phyloP scores from a whole-genome alignment of 805 yeast genomes.

The Suhomyces emberorum region DNA sequence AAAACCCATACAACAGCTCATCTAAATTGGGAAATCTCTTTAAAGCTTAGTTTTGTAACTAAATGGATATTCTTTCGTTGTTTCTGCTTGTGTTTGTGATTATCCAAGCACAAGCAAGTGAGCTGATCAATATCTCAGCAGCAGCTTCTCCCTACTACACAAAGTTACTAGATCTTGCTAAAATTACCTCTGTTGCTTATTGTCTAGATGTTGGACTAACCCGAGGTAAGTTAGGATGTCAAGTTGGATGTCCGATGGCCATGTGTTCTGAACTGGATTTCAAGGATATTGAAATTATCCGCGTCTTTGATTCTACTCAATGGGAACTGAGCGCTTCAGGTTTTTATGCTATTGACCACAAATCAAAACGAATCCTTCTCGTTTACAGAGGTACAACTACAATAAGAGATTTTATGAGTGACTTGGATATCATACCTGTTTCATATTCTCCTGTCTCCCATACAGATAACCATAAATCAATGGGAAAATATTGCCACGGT shows the following conservation, averaged over 20 bases:
- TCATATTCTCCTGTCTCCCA: conserved; percentile 42
- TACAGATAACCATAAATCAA: neutral
- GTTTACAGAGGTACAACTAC: conserved; percentile 65
- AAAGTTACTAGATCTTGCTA: conserved; percentile 30
- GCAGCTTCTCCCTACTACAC: conserved; percentile 13
- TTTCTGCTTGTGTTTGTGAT: too few relatives aligned
- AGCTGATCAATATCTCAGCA: neutral
- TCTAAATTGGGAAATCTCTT: too few relatives aligned
- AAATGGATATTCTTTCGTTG: too few relatives aligned
- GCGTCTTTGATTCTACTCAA: conserved; percentile 40
- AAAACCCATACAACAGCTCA: too few relatives aligned
- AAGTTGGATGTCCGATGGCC: conserved; percentile 20
- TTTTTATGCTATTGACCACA: conserved; percentile 48
- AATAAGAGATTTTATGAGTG: conserved; percentile 58
- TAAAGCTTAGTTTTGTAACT: too few relatives aligned
- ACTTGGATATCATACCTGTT: conserved; percentile 48
- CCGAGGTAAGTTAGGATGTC: conserved; percentile 21
- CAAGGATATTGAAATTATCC: conserved; percentile 31
- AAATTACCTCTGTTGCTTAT: conserved; percentile 35
- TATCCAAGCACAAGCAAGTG: too few relatives aligned
- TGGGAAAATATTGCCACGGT: conserved; percentile 38
- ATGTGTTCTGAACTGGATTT: conserved; percentile 21
- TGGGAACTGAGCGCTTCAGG: conserved; percentile 53
- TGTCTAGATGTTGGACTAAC: conserved; percentile 32
- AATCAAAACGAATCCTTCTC: conserved; percentile 40